Conservation (phyloP, 2,329 filamentous ascomycete genomes). For the Beauveria pseudobassiana region DNA sequence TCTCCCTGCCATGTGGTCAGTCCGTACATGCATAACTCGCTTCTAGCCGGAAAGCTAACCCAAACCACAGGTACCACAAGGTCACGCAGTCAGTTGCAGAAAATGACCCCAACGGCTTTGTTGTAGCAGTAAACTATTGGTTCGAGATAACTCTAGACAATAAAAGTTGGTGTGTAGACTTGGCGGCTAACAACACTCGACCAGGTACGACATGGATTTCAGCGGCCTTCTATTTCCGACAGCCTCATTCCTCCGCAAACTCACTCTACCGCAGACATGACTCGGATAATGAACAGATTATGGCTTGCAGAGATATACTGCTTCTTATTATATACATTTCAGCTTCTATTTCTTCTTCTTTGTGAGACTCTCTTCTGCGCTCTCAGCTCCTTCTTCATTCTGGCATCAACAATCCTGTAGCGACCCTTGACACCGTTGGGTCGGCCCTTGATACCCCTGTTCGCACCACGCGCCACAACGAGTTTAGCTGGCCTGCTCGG, state of each 20-base stretch:
- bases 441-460: conserved; percentile 77
- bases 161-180: background rate
- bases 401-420: conserved; percentile 93
- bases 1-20: conserved; percentile 70
- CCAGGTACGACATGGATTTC: conserved; percentile 75
- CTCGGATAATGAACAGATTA: conserved; percentile 1
- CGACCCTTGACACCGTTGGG: conserved; percentile 90
- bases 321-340: background rate
- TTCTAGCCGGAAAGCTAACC: background rate
- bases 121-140: conserved; percentile 79
- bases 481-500: conserved; percentile 75
- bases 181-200: background rate
- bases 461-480: conserved; percentile 78
- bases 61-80: conserved; percentile 60
- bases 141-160: conserved; percentile 25
- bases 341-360: conserved; percentile 45
- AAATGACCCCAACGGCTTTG: conserved; percentile 61
- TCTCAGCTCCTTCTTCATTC: conserved; percentile 93
- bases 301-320: conserved; percentile 12
- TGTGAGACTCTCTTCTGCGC: conserved; percentile 73
- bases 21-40: background rate
- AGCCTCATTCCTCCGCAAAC: conserved; percentile 44
- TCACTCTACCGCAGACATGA: conserved; percentile 20
- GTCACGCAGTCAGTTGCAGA: conserved; percentile 62
- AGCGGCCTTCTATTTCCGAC: conserved; percentile 59